Evolutionary conservation across 2,329 filamentous ascomycete species (phyloP), one percentile per base, ranked within the genome.

Genomic region (Talaromyces sp.): DNA sequence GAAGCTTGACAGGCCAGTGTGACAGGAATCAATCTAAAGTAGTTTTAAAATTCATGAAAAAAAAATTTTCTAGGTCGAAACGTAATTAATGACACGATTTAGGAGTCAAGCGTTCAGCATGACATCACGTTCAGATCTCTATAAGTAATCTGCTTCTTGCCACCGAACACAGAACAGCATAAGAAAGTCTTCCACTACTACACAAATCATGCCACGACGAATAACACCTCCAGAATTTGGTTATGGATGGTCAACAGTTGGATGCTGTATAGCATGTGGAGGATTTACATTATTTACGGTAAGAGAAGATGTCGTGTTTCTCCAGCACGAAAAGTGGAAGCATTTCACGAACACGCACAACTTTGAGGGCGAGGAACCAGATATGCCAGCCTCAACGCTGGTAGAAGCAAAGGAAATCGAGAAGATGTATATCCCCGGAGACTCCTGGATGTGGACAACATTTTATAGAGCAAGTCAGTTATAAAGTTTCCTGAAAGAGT

Each of bases 211-310:
- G 32, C 32, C 32, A 14, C 32, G 13, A 11, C 9, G 1, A 14
- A 35, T 35, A 31, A 31, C 11, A 31, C 13, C 11, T 14, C 4
- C 1, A 14, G 13, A 17, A 4, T 35, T 35, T 35, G 13, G 32
- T 14, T 35, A 17, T 17, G 32, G 32, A 35, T 35, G 1, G 32
- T 13, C 11, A 35, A 14, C 13, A 13, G 11, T 2, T 21, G 43
- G n/a, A 46, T 56, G 13, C 24, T 60, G 58, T 35, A 52, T 60
- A 60, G 46, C 32, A 43, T 60, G 58, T 56, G 54, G 54, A 43
- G 43, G 41, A 14, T 0, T 1, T 2, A 38, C 27, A 17, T 7
- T 19, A n/a, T 3, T 0, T 35, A 31, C 38, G 50, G 7, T 3
- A 1, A 14, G 1, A 10, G 0, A 14, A 11, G 38, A 2, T 4